phyloP scores from a whole-genome alignment of 345 rosid genomes.

The Melaleuca alternifolia region DNA sequence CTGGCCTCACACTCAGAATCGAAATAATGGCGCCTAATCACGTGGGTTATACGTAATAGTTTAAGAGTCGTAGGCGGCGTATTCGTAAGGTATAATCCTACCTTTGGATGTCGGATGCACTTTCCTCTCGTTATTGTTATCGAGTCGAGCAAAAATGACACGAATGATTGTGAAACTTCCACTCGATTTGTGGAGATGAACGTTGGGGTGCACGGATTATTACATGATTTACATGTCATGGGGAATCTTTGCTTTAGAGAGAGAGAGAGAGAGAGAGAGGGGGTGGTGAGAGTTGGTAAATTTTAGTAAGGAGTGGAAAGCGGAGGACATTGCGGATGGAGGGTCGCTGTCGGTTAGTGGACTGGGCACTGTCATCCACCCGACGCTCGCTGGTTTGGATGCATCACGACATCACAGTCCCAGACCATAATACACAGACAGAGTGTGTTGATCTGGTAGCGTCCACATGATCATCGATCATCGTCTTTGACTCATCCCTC shows the following conservation, averaged over 20 bases:
- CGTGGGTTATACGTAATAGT: background rate
- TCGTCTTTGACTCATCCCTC: too few relatives aligned
- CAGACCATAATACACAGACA: background rate
- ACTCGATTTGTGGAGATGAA: too few relatives aligned
- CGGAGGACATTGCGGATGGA: background rate
- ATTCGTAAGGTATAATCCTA: background rate
- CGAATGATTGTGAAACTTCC: too few relatives aligned
- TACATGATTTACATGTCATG: too few relatives aligned
- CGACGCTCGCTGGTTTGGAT: background rate
- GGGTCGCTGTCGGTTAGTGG: constrained; percentile 17
- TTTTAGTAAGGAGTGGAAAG: background rate
- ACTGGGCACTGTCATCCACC: constrained; percentile 5
- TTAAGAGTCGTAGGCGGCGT: background rate
- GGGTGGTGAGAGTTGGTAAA: background rate
- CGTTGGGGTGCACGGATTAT: too few relatives aligned
- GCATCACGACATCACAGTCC: background rate
- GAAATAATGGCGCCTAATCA: background rate
- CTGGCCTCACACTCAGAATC: background rate
- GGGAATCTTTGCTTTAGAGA: too few relatives aligned
- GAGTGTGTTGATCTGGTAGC: background rate
- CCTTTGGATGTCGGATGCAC: too few relatives aligned
- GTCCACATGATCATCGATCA: background rate
- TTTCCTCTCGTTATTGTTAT: too few relatives aligned
- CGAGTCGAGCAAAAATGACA: too few relatives aligned
- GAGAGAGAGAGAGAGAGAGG: too few relatives aligned